Base-by-base conservation (phyloP, 768 basidiomycete genomes). In the Cytidiella melzeri region DNA sequence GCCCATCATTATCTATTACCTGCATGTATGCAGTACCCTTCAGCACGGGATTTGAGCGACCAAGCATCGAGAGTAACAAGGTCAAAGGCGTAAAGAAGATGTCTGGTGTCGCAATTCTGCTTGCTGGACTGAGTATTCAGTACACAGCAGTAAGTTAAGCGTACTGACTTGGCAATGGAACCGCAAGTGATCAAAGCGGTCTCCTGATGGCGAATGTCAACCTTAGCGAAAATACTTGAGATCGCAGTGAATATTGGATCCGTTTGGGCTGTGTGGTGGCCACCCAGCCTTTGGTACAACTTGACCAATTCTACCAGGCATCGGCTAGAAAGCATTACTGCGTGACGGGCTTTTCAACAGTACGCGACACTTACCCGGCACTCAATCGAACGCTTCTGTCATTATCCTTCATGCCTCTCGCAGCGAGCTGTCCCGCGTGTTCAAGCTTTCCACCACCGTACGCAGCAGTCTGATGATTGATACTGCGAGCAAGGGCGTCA, bases 1-100 rank as follows among this genome's bases (percentile, higher is more conserved):
- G 26, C 28, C 30, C 12, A 24, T 43, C 21, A 36, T 47, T 11
- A 34, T 9, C 39, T n/a, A n/a, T n/a, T 56, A 82, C 89, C 69
- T 90, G 84, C 60, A 76, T 74, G 54, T 76, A 77, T 1, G 87
- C 86, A 13, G 73, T 71, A 20, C 84, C 84, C 63, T 78, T 85
- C 25, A 93, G 56, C 4, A 87, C 74, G 2, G 81, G 79, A 54
- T 88, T 92, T 27, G 70, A 63, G 51, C 81, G 73, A 1, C 81
- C 86, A 5, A 92, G 67, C 46, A 84, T 84, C 2, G 77, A 73
- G 18, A 90, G 73, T 3, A 92, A 64, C 43, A 81, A 74, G 47
- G 72, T 78, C 2, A 90, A 59, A 10, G 76, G 75, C 48, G 78
- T 77, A 18, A 80, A 75, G 19, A 90, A 65, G 24, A 83, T 61